These are phyloP conservation scores for Aaosphaeria pasadenensis DNA, from an alignment of 2,329 filamentous ascomycete species.

Conservation along the genomic window DNA sequence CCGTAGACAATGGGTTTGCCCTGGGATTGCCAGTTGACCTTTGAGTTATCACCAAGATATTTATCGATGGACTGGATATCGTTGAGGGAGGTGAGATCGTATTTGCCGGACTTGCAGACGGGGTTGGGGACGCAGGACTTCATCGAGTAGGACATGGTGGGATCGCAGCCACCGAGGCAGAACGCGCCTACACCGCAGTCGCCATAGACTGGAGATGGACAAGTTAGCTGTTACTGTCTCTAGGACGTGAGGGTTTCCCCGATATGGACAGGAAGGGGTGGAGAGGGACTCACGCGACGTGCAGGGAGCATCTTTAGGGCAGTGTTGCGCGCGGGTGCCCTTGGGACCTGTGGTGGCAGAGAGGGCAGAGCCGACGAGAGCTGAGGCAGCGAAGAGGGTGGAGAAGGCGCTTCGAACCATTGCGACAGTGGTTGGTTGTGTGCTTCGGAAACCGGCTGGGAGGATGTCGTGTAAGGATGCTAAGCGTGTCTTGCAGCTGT, in stretches of 20 bases:
- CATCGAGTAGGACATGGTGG: slow-evolving; percentile 75
- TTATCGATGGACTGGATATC: slow-evolving; percentile 68
- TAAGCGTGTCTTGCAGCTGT: slow-evolving; percentile 25
- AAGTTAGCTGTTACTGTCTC: slow-evolving; percentile 15
- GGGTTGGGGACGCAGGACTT: slow-evolving; percentile 84
- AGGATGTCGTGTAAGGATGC: slow-evolving; percentile 32
- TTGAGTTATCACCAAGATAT: slow-evolving; percentile 80
- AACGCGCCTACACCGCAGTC: slow-evolving; percentile 91
- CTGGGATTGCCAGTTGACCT: slow-evolving; percentile 84
- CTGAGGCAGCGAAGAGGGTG: slow-evolving; percentile 25
- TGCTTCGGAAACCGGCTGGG: slow-evolving; percentile 5
- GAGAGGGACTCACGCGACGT: slow-evolving; percentile 34
- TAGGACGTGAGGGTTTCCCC: neutral
- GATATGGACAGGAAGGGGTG: slow-evolving; percentile 39
- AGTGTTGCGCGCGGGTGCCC: slow-evolving; percentile 53
- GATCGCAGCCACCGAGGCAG: slow-evolving; percentile 94
- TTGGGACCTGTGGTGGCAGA: slow-evolving; percentile 21
- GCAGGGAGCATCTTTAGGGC: slow-evolving; percentile 58
- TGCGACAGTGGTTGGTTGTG: slow-evolving; percentile 10
- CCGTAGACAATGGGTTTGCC: slow-evolving; percentile 69
- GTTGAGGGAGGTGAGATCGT: slow-evolving; percentile 71
- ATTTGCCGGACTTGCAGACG: slow-evolving; percentile 71
- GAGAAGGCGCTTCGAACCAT: slow-evolving; percentile 30
- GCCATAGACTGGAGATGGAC: slow-evolving; percentile 67
- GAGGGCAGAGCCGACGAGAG: slow-evolving; percentile 21